Percentiles rank a stretch among this genome's conserved stretches.
Conservation (phyloP, 2,329 filamentous ascomycete genomes). For the Ilyonectria sp. region DNA sequence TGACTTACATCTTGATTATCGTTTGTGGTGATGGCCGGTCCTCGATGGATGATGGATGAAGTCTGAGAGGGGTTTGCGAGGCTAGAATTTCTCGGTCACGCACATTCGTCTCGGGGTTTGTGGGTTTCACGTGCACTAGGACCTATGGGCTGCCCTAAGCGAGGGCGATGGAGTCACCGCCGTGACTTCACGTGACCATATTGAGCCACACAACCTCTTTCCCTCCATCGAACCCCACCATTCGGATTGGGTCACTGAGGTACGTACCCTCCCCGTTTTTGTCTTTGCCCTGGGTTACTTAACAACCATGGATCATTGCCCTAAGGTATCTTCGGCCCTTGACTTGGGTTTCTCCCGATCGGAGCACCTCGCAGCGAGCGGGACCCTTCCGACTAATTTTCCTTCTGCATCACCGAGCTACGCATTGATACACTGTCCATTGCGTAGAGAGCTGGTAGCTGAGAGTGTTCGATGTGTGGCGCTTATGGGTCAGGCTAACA, state of each 20-base stretch:
- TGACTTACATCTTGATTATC: slow-evolving; percentile 63
- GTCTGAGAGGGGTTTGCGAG: slow-evolving; percentile 58
- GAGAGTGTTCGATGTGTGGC: too few relatives aligned
- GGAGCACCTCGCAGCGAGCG: neutral
- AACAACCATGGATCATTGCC: too few relatives aligned
- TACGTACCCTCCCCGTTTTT: neutral
- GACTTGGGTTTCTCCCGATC: neutral
- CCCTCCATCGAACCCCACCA: neutral
- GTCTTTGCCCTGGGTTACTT: too few relatives aligned
- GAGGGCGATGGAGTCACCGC: slow-evolving; percentile 55
- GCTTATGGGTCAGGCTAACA: neutral
- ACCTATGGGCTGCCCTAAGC: slow-evolving; percentile 54
- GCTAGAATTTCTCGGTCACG: slow-evolving; percentile 58
- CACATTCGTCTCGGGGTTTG: slow-evolving; percentile 57
- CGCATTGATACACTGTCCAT: too few relatives aligned
- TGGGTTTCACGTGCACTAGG: slow-evolving; percentile 60
- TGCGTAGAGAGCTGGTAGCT: neutral
- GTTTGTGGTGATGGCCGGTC: slow-evolving; percentile 59
- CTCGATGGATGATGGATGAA: slow-evolving; percentile 57
- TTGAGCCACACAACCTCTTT: slow-evolving; percentile 21
- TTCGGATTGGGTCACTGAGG: neutral
- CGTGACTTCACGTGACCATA: slow-evolving; percentile 43
- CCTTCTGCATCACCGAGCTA: too few relatives aligned
- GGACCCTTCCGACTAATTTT: too few relatives aligned
- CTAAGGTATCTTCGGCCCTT: neutral